A percentile compares a stretch with the other conserved stretches of the same genome.
These are phyloP conservation scores for Cercophora samala DNA, from an alignment of 495 filamentous ascomycete species.

Conservation along the genomic window DNA sequence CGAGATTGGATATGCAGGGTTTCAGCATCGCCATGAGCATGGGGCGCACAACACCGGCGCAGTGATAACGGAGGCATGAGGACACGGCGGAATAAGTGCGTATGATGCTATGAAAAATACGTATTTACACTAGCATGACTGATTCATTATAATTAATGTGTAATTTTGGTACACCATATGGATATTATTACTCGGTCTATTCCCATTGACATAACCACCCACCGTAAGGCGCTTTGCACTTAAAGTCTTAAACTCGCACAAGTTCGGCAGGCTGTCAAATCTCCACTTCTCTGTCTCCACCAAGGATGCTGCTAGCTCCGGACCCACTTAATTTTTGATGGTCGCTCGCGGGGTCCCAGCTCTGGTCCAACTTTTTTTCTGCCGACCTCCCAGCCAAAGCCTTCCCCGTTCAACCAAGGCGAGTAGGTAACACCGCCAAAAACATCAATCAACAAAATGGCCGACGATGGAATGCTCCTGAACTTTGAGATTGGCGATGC, in stretches of 20 bases:
- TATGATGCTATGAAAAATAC: background rate
- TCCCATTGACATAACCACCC: background rate
- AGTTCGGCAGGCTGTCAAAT: constrained; percentile 25
- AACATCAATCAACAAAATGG: constrained; percentile 53
- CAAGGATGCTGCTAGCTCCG: background rate
- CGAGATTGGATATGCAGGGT: constrained; percentile 7
- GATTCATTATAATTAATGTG: background rate
- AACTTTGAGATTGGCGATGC: constrained; percentile 78
- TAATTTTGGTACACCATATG: no score
- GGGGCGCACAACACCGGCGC: background rate
- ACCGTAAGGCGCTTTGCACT: no score
- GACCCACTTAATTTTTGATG: constrained; percentile 14
- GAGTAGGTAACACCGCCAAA: constrained; percentile 3
- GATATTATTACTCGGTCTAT: background rate
- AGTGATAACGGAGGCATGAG: background rate
- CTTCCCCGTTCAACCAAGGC: background rate
- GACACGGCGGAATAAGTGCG: background rate
- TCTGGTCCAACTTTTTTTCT: constrained; percentile 29
- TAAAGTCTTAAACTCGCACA: no score
- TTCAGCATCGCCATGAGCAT: constrained; percentile 1
- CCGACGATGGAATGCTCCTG: constrained; percentile 90
- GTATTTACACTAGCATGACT: background rate
- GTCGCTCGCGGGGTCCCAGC: background rate
- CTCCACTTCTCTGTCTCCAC: background rate
- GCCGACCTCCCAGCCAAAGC: constrained; percentile 12